Percentiles rank a stretch among this genome's conserved stretches.
Evolutionary conservation across 1,139 yeast species (phyloP).

Genomic region (Zhuliangozyma parablackwelliae): DNA sequence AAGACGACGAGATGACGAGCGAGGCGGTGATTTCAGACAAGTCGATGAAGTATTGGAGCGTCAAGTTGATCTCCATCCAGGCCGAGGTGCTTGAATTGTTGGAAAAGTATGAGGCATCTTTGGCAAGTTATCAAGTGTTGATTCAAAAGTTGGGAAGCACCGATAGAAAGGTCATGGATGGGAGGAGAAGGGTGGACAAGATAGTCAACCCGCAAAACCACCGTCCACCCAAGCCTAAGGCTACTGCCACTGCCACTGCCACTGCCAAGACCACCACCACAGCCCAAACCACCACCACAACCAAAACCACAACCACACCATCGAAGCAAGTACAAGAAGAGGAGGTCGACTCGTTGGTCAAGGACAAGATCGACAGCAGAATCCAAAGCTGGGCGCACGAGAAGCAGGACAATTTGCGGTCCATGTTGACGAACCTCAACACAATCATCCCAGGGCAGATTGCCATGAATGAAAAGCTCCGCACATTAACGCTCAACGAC

Average conservation of each 20-base stretch:
- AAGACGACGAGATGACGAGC: constrained; percentile 22
- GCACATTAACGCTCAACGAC: constrained; percentile 51
- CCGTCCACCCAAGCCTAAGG: constrained; percentile 8
- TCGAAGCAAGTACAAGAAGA: constrained; percentile 36
- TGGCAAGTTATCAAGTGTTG: constrained; percentile 55
- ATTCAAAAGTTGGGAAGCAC: constrained; percentile 62
- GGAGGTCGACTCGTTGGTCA: constrained; percentile 11
- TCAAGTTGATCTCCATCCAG: constrained; percentile 60
- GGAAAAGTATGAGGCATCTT: constrained; percentile 65
- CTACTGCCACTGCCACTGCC: constrained; percentile 9
- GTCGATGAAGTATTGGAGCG: constrained; percentile 65
- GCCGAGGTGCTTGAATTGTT: constrained; percentile 83
- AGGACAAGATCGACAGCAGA: constrained; percentile 10
- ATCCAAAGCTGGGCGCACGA: constrained; percentile 57
- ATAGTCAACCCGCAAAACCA: constrained; percentile 49
- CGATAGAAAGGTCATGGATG: constrained; percentile 67
- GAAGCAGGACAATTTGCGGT: constrained; percentile 75
- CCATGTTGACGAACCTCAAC: constrained; percentile 64
- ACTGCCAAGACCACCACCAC: constrained; percentile 4
- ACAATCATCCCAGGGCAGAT: constrained; percentile 56
- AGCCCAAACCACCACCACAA: constrained; percentile 1
- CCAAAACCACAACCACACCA: constrained; percentile 3
- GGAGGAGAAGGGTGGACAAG: constrained; percentile 71
- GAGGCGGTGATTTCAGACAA: constrained; percentile 42
- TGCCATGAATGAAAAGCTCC: constrained; percentile 34